These are phyloP conservation scores for Raphanus hybrid DNA, from an alignment of 441 rosid species.

Conservation along the genomic window DNA sequence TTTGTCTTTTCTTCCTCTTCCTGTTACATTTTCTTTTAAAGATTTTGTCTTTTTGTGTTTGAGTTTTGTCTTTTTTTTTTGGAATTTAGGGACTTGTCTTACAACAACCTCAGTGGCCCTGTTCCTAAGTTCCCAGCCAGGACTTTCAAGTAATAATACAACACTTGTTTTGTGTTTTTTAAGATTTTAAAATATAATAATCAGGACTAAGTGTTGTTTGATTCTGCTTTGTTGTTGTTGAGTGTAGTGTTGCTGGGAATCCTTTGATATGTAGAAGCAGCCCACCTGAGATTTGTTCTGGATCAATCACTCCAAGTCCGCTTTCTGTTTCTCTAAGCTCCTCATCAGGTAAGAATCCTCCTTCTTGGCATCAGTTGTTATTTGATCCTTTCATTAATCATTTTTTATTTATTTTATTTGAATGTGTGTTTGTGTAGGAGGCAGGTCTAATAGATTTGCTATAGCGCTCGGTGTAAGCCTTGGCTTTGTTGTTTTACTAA, in stretches of 20 bases:
- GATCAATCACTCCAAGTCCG: conserved; percentile 56
- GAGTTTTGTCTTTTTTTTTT: not conserved
- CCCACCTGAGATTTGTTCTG: conserved; percentile 65
- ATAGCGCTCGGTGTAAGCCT: conserved; percentile 72
- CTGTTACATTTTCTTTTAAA: conserved; percentile 3
- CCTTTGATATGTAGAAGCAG: conserved; percentile 70
- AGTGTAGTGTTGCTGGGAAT: conserved; percentile 78
- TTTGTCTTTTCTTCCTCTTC: conserved; percentile 38
- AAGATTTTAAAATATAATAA: not conserved
- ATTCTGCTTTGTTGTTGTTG: conserved; percentile 24
- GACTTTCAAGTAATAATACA: conserved; percentile 74
- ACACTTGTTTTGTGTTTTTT: conserved; percentile 10
- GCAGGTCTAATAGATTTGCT: conserved; percentile 67
- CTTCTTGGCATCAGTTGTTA: not conserved
- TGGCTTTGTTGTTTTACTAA: conserved; percentile 50
- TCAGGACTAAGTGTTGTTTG: conserved; percentile 23
- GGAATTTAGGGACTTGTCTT: conserved; percentile 85
- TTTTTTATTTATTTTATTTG: not conserved
- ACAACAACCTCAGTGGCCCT: conserved; percentile 83
- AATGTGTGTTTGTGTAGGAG: conserved; percentile 41
- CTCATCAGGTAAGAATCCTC: conserved; percentile 47
- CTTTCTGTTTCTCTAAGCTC: conserved; percentile 58
- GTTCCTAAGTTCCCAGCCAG: conserved; percentile 80
- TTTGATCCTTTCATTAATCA: not conserved
- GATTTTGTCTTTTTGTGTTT: not conserved